phyloP scores from a whole-genome alignment of 2,329 filamentous ascomycete species.

The Trichophyton simii region DNA sequence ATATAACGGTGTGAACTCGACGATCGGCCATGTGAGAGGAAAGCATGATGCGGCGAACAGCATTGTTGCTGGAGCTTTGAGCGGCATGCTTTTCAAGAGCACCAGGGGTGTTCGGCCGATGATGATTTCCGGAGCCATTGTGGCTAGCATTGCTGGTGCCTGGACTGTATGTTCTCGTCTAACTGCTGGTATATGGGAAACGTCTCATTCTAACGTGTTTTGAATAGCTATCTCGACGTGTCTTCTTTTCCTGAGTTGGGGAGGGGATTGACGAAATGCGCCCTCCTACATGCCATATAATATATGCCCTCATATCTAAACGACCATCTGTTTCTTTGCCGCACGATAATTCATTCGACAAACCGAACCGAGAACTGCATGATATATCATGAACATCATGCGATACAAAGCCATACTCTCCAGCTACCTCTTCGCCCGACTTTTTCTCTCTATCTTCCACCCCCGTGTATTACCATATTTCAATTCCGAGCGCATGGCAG shows the following conservation, averaged over 20 bases:
- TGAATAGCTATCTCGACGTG: conserved; percentile 39
- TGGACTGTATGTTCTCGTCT: conserved; percentile 65
- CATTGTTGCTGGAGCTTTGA: conserved; percentile 69
- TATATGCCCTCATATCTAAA: neutral
- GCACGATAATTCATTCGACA: neutral
- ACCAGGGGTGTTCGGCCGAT: conserved; percentile 81
- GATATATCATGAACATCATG: neutral
- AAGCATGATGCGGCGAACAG: conserved; percentile 88
- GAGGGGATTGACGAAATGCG: neutral
- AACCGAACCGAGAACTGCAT: neutral
- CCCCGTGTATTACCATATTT: conserved; percentile 21
- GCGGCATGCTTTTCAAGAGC: conserved; percentile 93
- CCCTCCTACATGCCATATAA: neutral
- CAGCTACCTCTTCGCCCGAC: conserved; percentile 7
- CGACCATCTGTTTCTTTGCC: neutral
- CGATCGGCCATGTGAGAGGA: conserved; percentile 63
- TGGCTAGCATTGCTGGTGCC: conserved; percentile 67
- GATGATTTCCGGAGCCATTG: conserved; percentile 85
- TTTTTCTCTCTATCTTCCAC: conserved; percentile 20
- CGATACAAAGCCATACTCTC: neutral
- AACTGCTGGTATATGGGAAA: conserved; percentile 4
- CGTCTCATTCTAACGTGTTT: conserved; percentile 14
- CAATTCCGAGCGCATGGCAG: conserved; percentile 22
- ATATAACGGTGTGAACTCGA: conserved; percentile 87
- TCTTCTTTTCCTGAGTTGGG: conserved; percentile 26